Percentiles rank a stretch among this genome's conserved stretches.
Evolutionary conservation across 208 protist species (phyloP).

Genomic region (Trichomonas gallinae): DNA sequence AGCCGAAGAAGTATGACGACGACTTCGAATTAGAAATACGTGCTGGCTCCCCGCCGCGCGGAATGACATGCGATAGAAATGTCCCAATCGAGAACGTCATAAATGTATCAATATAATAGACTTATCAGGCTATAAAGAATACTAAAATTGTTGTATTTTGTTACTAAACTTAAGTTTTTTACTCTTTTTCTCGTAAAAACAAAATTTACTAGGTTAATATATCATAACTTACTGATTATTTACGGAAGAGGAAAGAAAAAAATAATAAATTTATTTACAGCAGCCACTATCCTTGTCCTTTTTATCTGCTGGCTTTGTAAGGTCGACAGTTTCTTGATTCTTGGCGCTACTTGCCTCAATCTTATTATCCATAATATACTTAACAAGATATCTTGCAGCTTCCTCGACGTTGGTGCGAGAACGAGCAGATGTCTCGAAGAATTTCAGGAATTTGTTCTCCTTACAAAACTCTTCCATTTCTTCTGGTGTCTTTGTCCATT

Average conservation of each 20-base stretch:
- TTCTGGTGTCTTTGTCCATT: not conserved
- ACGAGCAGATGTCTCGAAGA: not conserved
- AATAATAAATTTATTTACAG: not conserved
- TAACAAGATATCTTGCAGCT: not conserved
- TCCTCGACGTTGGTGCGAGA: not conserved
- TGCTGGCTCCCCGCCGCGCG: not conserved
- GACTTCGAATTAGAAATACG: not conserved
- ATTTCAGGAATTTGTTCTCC: not conserved
- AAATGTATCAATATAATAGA: not conserved
- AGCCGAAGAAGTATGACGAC: not conserved
- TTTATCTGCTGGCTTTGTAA: not conserved
- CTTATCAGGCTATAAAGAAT: not conserved
- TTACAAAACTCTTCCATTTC: slow-evolving; percentile 20
- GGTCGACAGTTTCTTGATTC: not conserved
- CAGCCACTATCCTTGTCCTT: not conserved
- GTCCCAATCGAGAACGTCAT: not conserved
- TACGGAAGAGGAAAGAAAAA: not conserved
- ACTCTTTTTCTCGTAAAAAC: not conserved
- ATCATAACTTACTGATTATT: not conserved
- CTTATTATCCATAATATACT: not conserved
- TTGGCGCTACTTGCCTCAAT: not conserved
- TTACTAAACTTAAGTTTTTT: not conserved
- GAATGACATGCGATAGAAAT: not conserved
- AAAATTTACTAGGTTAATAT: not conserved
- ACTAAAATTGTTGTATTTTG: not conserved